Conservation (phyloP, 2,329 filamentous ascomycete species). For the Neonectria faginata region DNA sequence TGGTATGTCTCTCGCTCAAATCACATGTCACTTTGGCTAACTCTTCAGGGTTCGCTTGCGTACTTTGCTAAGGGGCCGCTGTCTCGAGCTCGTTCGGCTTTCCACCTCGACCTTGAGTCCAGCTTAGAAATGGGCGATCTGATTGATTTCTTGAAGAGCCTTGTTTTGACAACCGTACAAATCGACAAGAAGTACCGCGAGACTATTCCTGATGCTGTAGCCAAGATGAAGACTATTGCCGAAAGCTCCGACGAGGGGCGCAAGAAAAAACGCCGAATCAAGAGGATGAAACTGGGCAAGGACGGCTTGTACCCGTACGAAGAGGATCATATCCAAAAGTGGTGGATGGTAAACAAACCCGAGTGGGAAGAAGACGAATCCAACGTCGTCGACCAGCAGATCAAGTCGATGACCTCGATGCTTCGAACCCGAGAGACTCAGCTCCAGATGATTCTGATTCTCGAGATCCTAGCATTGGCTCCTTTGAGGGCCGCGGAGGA, state of each 20-base stretch:
- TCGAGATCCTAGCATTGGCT: conserved; percentile 81
- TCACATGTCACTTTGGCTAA: conserved; percentile 15
- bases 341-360: conserved; percentile 74
- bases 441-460: conserved; percentile 81
- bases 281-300: conserved; percentile 75
- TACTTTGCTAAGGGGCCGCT: conserved; percentile 88
- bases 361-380: conserved; percentile 63
- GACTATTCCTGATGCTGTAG: conserved; percentile 72
- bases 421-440: conserved; percentile 82
- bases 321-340: conserved; percentile 71
- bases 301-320: conserved; percentile 77
- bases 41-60: conserved; percentile 74
- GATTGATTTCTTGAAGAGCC: conserved; percentile 74
- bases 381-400: conserved; percentile 61
- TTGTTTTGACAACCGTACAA: conserved; percentile 73
- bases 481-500: conserved; percentile 58
- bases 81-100: conserved; percentile 78
- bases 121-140: conserved; percentile 72
- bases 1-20: conserved; percentile 58
- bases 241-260: conserved; percentile 65
- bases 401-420: conserved; percentile 72
- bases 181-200: conserved; percentile 86
- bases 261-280: conserved; percentile 65
- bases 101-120: conserved; percentile 71
- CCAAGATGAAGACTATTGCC: conserved; percentile 65